Conservation (phyloP, 2,329 filamentous ascomycete species). For the Cadophora malorum region DNA sequence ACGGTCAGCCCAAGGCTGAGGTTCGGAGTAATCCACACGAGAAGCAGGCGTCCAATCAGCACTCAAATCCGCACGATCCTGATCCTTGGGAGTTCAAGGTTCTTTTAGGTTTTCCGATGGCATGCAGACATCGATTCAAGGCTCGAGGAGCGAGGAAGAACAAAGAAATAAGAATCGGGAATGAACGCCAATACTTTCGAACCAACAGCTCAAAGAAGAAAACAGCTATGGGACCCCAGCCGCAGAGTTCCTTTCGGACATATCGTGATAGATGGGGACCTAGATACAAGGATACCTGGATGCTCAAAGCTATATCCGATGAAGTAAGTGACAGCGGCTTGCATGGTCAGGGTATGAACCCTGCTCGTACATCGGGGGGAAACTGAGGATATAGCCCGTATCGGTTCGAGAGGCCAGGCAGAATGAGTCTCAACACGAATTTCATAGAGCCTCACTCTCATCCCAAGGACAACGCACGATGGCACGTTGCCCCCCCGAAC, state of each 20-base stretch:
- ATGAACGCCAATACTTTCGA: slow-evolving; percentile 21
- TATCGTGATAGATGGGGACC: background rate
- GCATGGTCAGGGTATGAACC: slow-evolving; percentile 2
- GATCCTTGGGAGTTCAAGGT: slow-evolving; percentile 20
- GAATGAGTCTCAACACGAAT: slow-evolving; percentile 1
- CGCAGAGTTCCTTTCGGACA: background rate
- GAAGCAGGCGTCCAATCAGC: slow-evolving; percentile 27
- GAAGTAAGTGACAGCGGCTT: slow-evolving; percentile 20
- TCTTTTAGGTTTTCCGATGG: slow-evolving; percentile 30
- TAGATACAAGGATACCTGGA: background rate
- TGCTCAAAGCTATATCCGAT: background rate
- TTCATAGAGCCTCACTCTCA: slow-evolving; percentile 15
- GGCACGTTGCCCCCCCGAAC: background rate
- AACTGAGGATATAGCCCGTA: slow-evolving; percentile 1
- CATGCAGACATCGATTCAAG: slow-evolving; percentile 32
- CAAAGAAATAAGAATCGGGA: slow-evolving; percentile 23
- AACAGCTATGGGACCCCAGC: slow-evolving; percentile 40
- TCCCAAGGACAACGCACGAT: slow-evolving; percentile 11
- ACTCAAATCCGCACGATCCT: slow-evolving; percentile 21
- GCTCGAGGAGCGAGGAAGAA: slow-evolving; percentile 19
- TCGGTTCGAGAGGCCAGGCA: slow-evolving; percentile 3
- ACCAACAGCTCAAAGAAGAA: slow-evolving; percentile 34
- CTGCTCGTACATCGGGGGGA: background rate
- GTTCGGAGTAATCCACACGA: slow-evolving; percentile 24
- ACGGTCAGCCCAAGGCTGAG: slow-evolving; percentile 36